phyloP scores from a whole-genome alignment of 768 basidiomycete genomes.

The Phlebiopsis gigantea region DNA sequence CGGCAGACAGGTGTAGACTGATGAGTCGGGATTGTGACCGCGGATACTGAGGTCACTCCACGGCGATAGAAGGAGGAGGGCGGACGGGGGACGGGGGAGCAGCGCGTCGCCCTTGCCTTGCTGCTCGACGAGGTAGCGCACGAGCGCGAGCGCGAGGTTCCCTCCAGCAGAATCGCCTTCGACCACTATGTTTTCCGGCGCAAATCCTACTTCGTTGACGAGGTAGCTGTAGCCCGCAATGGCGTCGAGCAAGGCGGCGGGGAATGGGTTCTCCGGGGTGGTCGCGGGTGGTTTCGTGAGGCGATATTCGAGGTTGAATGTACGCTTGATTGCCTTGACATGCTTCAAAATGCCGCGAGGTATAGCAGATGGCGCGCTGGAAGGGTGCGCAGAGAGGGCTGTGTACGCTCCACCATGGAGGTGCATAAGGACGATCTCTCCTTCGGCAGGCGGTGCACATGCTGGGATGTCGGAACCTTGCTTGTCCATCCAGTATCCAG shows the following conservation, averaged over 20 bases:
- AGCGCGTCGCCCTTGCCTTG: conserved; percentile 34
- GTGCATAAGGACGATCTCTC: conserved; percentile 51
- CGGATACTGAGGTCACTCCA: conserved; percentile 46
- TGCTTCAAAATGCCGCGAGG: conserved; percentile 43
- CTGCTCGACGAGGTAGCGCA: conserved; percentile 55
- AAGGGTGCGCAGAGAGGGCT: conserved; percentile 52
- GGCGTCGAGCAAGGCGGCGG: conserved; percentile 68
- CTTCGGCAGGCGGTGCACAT: conserved; percentile 35
- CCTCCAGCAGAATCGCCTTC: conserved; percentile 77
- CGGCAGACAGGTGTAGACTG: conserved; percentile 26
- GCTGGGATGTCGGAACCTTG: conserved; percentile 12
- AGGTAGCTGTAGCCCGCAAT: conserved; percentile 73
- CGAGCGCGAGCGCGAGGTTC: conserved; percentile 61
- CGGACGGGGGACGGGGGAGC: conserved; percentile 12
- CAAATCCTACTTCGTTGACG: conserved; percentile 48
- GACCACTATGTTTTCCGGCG: conserved; percentile 56
- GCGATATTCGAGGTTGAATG: conserved; percentile 69
- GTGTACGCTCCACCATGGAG: conserved; percentile 62
- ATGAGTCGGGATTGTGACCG: conserved; percentile 33
- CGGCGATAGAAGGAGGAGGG: conserved; percentile 49
- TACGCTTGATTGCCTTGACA: conserved; percentile 37
- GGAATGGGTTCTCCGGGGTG: conserved; percentile 54
- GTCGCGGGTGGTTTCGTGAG: conserved; percentile 39
- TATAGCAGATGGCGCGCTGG: conserved; percentile 40
- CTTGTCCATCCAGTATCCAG: conserved; percentile 22